phyloP scores from a whole-genome alignment of 768 basidiomycete genomes.

The Leccinum broughii region DNA sequence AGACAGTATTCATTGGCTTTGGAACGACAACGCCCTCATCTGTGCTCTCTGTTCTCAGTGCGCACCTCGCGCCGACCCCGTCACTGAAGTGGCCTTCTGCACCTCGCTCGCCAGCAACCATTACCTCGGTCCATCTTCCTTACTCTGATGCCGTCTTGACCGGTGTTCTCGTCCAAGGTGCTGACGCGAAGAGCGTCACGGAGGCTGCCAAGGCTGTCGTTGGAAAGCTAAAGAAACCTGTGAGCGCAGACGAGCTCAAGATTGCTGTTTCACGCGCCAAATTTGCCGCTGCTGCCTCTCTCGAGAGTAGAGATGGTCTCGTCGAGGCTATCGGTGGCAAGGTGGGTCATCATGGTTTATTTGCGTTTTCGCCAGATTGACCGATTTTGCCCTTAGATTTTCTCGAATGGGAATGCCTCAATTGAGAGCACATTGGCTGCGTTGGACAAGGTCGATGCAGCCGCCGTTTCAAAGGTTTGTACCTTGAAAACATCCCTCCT shows the following conservation, averaged over 20 bases:
- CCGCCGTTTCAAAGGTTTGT: constrained; percentile 68
- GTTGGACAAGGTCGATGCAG: constrained; percentile 67
- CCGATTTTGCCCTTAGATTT: constrained; percentile 46
- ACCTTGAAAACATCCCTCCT: background rate
- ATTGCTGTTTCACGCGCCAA: constrained; percentile 86
- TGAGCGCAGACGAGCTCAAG: constrained; percentile 72
- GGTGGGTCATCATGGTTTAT: constrained; percentile 40
- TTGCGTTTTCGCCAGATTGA: constrained; percentile 9
- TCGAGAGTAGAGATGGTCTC: constrained; percentile 72
- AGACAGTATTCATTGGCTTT: constrained; percentile 87
- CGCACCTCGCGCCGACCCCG: constrained; percentile 75
- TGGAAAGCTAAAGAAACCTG: constrained; percentile 56
- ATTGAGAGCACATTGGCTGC: constrained; percentile 63
- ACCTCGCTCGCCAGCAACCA: constrained; percentile 59
- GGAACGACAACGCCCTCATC: constrained; percentile 69
- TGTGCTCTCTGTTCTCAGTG: constrained; percentile 76
- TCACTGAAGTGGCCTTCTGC: constrained; percentile 84
- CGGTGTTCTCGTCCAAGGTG: constrained; percentile 76
- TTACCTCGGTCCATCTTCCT: constrained; percentile 74
- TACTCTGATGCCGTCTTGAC: constrained; percentile 93
- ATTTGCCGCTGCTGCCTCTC: constrained; percentile 69
- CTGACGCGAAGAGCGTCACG: constrained; percentile 59
- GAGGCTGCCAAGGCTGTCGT: constrained; percentile 71
- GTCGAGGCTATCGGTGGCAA: constrained; percentile 61
- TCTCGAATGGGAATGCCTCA: constrained; percentile 55